phyloP scores from a whole-genome alignment of 202 grass and related monocot species.

The Zoysia matrella region DNA sequence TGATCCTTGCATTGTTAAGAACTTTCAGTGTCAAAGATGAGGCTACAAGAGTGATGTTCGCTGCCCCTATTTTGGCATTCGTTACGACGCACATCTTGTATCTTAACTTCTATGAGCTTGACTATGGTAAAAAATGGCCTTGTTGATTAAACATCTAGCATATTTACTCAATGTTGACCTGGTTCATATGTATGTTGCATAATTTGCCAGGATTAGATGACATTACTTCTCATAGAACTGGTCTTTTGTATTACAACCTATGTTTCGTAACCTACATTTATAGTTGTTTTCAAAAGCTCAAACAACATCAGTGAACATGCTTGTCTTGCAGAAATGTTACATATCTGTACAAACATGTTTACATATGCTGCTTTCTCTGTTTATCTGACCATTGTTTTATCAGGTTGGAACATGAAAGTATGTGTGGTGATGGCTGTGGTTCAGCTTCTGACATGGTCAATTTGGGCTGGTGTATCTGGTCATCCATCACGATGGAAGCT shows the following conservation, averaged over 20 bases:
- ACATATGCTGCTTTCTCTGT: background rate
- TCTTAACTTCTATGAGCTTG: constrained; percentile 92
- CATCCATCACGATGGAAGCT: constrained; percentile 79
- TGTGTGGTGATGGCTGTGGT: too few relatives aligned
- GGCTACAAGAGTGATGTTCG: constrained; percentile 94
- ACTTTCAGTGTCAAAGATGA: constrained; percentile 89
- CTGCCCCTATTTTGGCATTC: constrained; percentile 91
- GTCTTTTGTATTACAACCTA: background rate
- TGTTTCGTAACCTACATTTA: background rate
- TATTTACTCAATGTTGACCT: too few relatives aligned
- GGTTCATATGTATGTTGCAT: too few relatives aligned
- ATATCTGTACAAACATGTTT: constrained; percentile 12
- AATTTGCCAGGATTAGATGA: too few relatives aligned
- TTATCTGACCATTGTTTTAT: constrained; percentile 27
- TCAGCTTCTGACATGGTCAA: constrained; percentile 53
- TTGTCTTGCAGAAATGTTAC: background rate
- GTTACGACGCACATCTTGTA: constrained; percentile 97
- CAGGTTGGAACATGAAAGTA: constrained; percentile 6
- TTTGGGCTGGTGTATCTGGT: constrained; percentile 65
- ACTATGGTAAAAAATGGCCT: constrained; percentile 74
- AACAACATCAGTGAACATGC: background rate
- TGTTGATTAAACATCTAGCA: background rate
- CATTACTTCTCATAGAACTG: too few relatives aligned
- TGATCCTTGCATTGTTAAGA: constrained; percentile 83
- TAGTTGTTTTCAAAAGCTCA: constrained; percentile 5